Conservation (phyloP, 2,329 filamentous ascomycete genomes). For the Phaeosphaeria sp. region DNA sequence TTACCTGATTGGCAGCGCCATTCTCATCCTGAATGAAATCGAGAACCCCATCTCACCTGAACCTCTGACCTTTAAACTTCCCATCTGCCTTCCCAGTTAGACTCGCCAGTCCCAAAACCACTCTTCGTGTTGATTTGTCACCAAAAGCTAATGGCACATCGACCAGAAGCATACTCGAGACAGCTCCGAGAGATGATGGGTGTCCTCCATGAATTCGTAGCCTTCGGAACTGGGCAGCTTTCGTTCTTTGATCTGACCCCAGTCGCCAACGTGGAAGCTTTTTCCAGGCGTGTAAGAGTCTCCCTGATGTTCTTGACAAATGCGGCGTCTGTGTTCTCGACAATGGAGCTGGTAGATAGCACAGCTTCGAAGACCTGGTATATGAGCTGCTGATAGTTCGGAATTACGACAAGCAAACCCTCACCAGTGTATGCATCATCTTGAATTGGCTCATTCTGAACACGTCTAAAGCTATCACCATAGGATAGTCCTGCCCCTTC, state of each 20-base stretch:
- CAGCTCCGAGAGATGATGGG: conserved; percentile 61
- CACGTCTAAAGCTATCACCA: conserved; percentile 60
- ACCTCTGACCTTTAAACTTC: conserved; percentile 52
- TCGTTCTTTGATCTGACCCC: conserved; percentile 59
- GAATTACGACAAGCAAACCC: conserved; percentile 61
- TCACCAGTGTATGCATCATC: conserved; percentile 59
- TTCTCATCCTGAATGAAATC: conserved; percentile 54
- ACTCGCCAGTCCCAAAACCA: conserved; percentile 58
- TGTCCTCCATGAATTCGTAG: conserved; percentile 52
- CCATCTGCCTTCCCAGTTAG: conserved; percentile 54
- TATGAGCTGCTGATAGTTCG: conserved; percentile 62
- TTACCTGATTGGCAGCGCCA: conserved; percentile 41
- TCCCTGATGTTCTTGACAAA: conserved; percentile 49
- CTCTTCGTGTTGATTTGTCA: conserved; percentile 30
- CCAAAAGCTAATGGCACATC: conserved; percentile 49
- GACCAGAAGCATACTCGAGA: conserved; percentile 61
- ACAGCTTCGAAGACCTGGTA: conserved; percentile 46
- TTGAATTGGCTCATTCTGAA: conserved; percentile 65
- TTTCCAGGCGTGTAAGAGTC: conserved; percentile 58
- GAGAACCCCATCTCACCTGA: conserved; percentile 54
- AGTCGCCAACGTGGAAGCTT: conserved; percentile 56
- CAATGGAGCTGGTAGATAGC: conserved; percentile 22
- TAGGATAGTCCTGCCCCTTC: conserved; percentile 56
- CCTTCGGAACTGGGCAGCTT: conserved; percentile 52
- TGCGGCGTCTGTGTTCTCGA: conserved; percentile 34